Conservation (phyloP, 2,329 filamentous ascomycete genomes). For the Aspergillus floridensis region DNA sequence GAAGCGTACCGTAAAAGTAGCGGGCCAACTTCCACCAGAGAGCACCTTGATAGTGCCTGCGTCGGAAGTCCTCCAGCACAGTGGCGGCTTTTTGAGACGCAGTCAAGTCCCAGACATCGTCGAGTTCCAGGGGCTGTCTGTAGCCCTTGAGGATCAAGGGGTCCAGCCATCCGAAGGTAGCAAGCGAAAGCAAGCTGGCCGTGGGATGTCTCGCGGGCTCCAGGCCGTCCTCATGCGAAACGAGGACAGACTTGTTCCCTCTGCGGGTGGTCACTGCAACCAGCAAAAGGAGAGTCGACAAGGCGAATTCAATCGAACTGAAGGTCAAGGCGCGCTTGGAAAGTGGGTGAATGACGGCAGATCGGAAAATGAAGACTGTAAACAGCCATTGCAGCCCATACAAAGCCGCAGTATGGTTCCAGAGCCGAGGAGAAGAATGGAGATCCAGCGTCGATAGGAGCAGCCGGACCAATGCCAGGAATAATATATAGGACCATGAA, state of each 20-base stretch:
- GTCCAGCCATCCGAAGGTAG: conserved; percentile 89
- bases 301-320: conserved; percentile 68
- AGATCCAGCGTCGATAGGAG: conserved; percentile 58
- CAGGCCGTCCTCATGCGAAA: conserved; percentile 87
- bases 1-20: conserved; percentile 75
- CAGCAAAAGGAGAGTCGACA: conserved; percentile 70
- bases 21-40: conserved; percentile 77
- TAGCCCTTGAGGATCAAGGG: conserved; percentile 85
- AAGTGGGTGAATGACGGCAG: conserved; percentile 72
- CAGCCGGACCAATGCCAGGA: conserved; percentile 70
- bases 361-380: conserved; percentile 74
- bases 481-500: conserved; percentile 77
- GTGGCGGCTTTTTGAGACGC: conserved; percentile 82
- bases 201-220: conserved; percentile 83
- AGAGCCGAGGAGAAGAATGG: conserved; percentile 71
- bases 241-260: conserved; percentile 82
- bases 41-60: conserved; percentile 75
- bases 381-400: conserved; percentile 83
- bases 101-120: conserved; percentile 87
- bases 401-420: conserved; percentile 87
- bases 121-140: conserved; percentile 75
- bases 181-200: conserved; percentile 82
- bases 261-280: conserved; percentile 81
- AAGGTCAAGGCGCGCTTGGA: conserved; percentile 63
- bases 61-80: conserved; percentile 78